Evolutionary conservation across 495 filamentous ascomycete species (phyloP), one percentile per base, ranked within the genome.

Genomic region (Poronia punctata): DNA sequence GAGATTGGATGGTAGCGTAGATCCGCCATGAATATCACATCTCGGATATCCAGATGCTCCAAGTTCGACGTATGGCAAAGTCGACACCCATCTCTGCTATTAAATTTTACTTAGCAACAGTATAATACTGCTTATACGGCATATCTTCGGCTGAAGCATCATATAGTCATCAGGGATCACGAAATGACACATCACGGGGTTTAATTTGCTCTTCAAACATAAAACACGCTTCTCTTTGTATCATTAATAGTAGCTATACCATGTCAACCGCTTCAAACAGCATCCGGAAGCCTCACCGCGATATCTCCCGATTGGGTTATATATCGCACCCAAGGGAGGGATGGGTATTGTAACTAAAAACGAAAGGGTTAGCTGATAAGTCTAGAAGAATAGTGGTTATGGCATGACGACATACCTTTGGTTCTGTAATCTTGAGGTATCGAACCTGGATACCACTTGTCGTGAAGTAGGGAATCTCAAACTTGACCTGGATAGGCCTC

Each of bases 401-500:
- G 15, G 29, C 20, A 42, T 30, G 35, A 24, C 26, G 14, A 72
- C 76, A 51, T 72, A 95, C 88, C 88, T 99, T 99, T 4, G 92
- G 93, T 66, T 99, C 92, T 43, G 93, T 97, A 53, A 99, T 99
- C 77, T 99, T 99, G 65, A 99, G 62, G 60, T 99, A 99, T 43
- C 92, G 80, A 48, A 97, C 93, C 62, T 97, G 92, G 56, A 99
- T 99, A 22, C 92, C 92, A 62, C 84, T 92, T 3, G 92, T 99
- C 6, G 92, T 99, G 60, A 99, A 99, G 63, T 99, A 99, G 20
- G 93, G 93, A 60, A 97, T 97, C 72, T 99, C 93, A 62, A 97
- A 99, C 67, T 97, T 99, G 68, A 99, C 92, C 60, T 83, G 88
- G 56, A 97, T 97, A 2, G 93, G 93, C 44, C 92, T 71, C 73